phyloP scores from a whole-genome alignment of 108 stramenopile genomes.

The Pseudonitzschia pungens region DNA sequence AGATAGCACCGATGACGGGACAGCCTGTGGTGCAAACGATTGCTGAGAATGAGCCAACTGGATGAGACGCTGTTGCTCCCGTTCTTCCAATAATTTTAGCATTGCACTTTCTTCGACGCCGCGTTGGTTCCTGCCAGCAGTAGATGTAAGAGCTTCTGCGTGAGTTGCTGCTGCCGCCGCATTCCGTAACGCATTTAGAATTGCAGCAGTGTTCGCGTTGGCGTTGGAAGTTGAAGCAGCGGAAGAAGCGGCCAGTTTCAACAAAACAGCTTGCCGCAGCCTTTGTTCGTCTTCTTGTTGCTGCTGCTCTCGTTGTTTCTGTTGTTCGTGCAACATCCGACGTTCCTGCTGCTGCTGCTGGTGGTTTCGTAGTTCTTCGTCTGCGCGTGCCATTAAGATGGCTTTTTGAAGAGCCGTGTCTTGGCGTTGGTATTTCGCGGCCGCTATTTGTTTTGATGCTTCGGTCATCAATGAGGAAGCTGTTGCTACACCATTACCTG shows the following conservation, averaged over 20 bases:
- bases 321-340: not conserved
- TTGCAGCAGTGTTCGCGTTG: no score
- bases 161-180: not conserved
- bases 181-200: no score
- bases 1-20: not conserved
- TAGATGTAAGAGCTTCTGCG: not conserved
- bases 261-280: not conserved
- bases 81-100: conserved; percentile 10
- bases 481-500: not conserved
- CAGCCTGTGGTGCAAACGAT: not conserved
- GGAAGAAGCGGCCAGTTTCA: not conserved
- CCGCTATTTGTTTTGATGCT: not conserved
- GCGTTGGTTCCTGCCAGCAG: not conserved
- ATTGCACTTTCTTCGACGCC: not conserved
- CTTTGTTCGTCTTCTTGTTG: not conserved
- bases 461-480: not conserved
- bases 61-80: conserved; percentile 5
- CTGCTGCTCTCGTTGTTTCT: not conserved
- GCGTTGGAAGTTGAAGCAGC: no score
- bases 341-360: not conserved
- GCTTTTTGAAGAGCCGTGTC: conserved; percentile 2
- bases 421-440: not conserved
- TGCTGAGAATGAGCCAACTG: no score
- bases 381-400: not conserved
- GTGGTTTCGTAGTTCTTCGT: not conserved